Evolutionary conservation across 2,329 filamentous ascomycete genomes (phyloP).

Genomic region (Mycocentrospora acerina): DNA sequence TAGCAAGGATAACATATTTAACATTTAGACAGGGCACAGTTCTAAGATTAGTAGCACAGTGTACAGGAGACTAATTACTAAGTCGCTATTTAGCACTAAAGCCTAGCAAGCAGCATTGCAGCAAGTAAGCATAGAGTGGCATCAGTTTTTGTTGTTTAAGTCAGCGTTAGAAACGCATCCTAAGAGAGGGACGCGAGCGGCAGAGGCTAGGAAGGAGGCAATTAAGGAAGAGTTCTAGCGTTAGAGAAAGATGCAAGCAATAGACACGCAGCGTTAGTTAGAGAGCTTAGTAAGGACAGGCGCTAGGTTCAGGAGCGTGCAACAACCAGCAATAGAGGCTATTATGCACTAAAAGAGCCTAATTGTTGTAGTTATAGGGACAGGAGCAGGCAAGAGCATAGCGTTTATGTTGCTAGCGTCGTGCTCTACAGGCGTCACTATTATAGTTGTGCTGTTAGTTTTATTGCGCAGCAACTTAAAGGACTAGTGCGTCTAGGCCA

Average conservation of each 20-base stretch:
- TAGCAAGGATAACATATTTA: background rate
- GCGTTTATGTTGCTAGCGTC: slow-evolving; percentile 1
- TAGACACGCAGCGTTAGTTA: background rate
- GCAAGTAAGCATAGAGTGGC: background rate
- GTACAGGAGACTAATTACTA: background rate
- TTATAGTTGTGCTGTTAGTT: background rate
- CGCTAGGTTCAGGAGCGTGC: background rate
- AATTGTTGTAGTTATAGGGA: slow-evolving; percentile 3
- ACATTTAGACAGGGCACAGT: background rate
- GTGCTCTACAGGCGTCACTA: background rate
- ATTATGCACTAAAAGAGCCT: slow-evolving; percentile 5
- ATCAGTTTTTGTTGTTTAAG: background rate
- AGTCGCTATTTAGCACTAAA: background rate
- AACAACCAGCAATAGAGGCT: background rate
- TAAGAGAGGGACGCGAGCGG: background rate
- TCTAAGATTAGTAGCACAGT: background rate
- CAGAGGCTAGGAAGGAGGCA: background rate
- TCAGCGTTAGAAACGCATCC: background rate
- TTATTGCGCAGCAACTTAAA: background rate
- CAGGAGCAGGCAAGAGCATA: slow-evolving; percentile 3
- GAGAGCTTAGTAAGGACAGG: background rate
- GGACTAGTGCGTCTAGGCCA: no score
- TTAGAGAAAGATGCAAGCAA: slow-evolving; percentile 1
- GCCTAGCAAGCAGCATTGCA: background rate
- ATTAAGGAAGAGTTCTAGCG: background rate